Percentiles rank a stretch among this genome's conserved stretches.
Conservation (phyloP, 495 filamentous ascomycete genomes). For the Evernia prunastri region DNA sequence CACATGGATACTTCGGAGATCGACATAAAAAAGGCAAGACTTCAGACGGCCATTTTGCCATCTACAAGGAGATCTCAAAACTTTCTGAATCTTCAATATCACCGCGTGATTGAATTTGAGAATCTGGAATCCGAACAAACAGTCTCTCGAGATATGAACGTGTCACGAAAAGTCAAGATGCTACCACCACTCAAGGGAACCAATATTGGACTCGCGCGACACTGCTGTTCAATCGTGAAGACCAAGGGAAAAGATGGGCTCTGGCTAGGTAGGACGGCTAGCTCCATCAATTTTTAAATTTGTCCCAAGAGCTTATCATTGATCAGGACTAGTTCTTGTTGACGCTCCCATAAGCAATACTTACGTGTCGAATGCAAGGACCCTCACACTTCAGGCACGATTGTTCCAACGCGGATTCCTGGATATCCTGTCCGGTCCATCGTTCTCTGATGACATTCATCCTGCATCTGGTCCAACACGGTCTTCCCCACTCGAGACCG, state of each 20-base stretch:
- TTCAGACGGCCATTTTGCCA: slow-evolving; percentile 11
- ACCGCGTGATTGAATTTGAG: slow-evolving; percentile 19
- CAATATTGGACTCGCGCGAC: slow-evolving; percentile 14
- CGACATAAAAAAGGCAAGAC: slow-evolving; percentile 12
- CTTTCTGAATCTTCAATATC: slow-evolving; percentile 20
- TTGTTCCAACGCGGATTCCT: slow-evolving; percentile 18
- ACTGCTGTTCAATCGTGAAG: background rate
- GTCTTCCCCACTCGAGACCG: background rate
- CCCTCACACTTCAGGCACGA: slow-evolving; percentile 9
- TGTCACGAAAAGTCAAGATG: slow-evolving; percentile 22
- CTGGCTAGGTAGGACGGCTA: background rate
- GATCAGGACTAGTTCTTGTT: slow-evolving; percentile 17
- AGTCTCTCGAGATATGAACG: slow-evolving; percentile 20
- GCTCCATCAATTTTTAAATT: too few relatives aligned
- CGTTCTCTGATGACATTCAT: slow-evolving; percentile 11
- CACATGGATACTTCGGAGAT: slow-evolving; percentile 18
- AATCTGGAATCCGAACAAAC: background rate
- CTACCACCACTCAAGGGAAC: slow-evolving; percentile 10
- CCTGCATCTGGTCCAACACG: background rate
- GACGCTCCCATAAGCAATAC: slow-evolving; percentile 18
- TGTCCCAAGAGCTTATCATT: slow-evolving; percentile 4
- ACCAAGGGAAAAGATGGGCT: background rate
- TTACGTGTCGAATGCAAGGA: background rate
- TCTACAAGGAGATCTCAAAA: slow-evolving; percentile 20
- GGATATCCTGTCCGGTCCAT: slow-evolving; percentile 11